Percentiles rank a stretch among this genome's conserved stretches.
Evolutionary conservation across 495 filamentous ascomycete genomes (phyloP).

Genomic region (Cercophora newfieldiana): DNA sequence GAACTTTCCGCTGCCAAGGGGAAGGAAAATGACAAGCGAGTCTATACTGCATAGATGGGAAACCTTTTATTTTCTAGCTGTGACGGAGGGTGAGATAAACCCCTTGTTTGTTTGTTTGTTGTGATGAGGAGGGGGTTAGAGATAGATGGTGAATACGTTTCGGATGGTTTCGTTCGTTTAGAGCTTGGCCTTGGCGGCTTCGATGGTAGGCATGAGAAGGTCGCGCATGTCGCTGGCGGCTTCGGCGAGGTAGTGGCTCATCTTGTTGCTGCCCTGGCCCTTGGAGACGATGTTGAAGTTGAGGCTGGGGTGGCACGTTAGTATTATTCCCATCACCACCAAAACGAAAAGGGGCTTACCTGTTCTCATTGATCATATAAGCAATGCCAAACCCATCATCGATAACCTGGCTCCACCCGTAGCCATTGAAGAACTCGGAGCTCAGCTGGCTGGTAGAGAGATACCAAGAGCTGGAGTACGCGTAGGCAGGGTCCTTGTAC

Average conservation of each 20-base stretch:
- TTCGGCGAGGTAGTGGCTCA: slow-evolving; percentile 94
- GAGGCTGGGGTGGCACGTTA: slow-evolving; percentile 53
- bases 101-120: too few species aligned
- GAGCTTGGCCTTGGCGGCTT: slow-evolving; percentile 86
- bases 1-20: too few species aligned
- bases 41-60: too few species aligned
- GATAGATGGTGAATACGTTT: neutral
- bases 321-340: slow-evolving; percentile 7
- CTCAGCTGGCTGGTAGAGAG: slow-evolving; percentile 85
- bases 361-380: slow-evolving; percentile 99
- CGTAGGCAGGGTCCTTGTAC: slow-evolving; percentile 82
- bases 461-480: slow-evolving; percentile 87
- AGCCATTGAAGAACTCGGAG: slow-evolving; percentile 97
- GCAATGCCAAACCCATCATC: slow-evolving; percentile 96
- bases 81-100: too few species aligned
- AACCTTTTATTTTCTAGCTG: too few species aligned
- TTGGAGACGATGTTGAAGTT: slow-evolving; percentile 99
- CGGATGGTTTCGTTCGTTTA: slow-evolving; percentile 46
- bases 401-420: slow-evolving; percentile 98
- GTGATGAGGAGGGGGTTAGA: too few species aligned
- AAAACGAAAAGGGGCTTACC: slow-evolving; percentile 37
- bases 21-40: too few species aligned
- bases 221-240: slow-evolving; percentile 89
- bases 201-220: slow-evolving; percentile 78
- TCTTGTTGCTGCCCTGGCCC: slow-evolving; percentile 82